Evolutionary conservation across 768 basidiomycete genomes (phyloP).

Genomic region (Podaxis sp.): DNA sequence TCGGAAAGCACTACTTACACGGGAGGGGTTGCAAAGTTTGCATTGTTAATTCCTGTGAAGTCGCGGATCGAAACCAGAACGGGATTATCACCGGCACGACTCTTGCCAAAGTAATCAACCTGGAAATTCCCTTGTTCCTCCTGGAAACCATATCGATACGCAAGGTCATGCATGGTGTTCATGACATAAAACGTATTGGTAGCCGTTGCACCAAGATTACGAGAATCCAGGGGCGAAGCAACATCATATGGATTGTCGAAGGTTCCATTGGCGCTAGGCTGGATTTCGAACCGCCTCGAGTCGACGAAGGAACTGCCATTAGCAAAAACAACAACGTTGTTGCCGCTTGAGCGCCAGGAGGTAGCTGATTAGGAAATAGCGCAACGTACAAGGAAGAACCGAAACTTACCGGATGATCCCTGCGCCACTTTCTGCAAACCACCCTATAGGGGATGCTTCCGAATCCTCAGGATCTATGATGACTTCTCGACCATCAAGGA

Average conservation of each 20-base stretch:
- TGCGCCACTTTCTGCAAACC: constrained; percentile 21
- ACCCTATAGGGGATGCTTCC: constrained; percentile 45
- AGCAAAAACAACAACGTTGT: background rate
- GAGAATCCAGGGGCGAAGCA: background rate
- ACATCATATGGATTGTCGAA: background rate
- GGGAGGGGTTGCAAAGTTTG: constrained; percentile 38
- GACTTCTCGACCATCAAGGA: constrained; percentile 45
- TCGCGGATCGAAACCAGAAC: constrained; percentile 52
- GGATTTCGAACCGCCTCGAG: background rate
- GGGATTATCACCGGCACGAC: constrained; percentile 46
- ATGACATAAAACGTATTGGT: constrained; percentile 56
- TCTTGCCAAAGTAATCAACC: constrained; percentile 25
- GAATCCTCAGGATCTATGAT: constrained; percentile 49
- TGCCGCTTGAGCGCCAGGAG: background rate
- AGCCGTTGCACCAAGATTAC: constrained; percentile 48
- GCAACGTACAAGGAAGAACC: too few relatives aligned
- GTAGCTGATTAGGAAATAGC: too few relatives aligned
- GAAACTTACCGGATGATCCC: too few relatives aligned
- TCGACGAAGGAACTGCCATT: background rate
- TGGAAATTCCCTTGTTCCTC: constrained; percentile 30
- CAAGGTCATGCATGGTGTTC: constrained; percentile 54
- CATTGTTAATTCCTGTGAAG: constrained; percentile 39
- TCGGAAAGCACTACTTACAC: constrained; percentile 28
- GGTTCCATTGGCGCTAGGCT: background rate
- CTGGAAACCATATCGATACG: constrained; percentile 46